Evolutionary conservation across 805 yeast species (phyloP), one percentile per base, ranked within the genome.

Genomic region (Myxozyma melibiosi): DNA sequence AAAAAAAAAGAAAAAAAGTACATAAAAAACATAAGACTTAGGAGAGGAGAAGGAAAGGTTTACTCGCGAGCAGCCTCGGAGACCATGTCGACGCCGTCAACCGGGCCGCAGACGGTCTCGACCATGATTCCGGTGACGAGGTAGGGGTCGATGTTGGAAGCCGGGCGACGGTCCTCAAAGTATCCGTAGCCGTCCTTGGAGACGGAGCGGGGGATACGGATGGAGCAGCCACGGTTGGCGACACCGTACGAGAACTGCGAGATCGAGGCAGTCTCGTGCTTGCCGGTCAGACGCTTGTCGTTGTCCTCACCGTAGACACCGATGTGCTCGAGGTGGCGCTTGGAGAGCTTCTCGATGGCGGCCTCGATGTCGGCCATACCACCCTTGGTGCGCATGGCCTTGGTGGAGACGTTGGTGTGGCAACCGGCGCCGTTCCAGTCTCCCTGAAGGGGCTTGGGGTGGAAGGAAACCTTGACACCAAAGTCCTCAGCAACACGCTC

Each of bases 341-440:
- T 86, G 68, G 96, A 87, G 71, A 94, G 84, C 81, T 89, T 90
- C 74, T 86, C 89, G 71, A 94, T 84, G 60, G 98, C 98, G 55
- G 80, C 87, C 72, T 94, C 97, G 72, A 94, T 94, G 76, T 76
- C 79, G 77, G 88, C 88, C 90, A 94, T 89, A 74, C 99, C 99
- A 76, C 99, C 99, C 73, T 89, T 88, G 35, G 72, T 74, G 82
- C 99, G 90, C 98, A 92, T 94, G 50, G 72, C 73, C 75, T 80
- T 82, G 69, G 99, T 94, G 47, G 97, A 90, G 61, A 94, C 98
- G 76, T 94, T 94, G 75, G 99, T 94, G 80, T 94, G 99, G 82
- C 98, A 92, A 71, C 99, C 99, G 75, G 99, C 98, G 81, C 99
- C 99, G 76, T 94, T 94, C 98, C 98, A 94, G 80, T 92, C 98